phyloP scores from a whole-genome alignment of 2,329 filamentous ascomycete genomes.

The Cercospora sp. region DNA sequence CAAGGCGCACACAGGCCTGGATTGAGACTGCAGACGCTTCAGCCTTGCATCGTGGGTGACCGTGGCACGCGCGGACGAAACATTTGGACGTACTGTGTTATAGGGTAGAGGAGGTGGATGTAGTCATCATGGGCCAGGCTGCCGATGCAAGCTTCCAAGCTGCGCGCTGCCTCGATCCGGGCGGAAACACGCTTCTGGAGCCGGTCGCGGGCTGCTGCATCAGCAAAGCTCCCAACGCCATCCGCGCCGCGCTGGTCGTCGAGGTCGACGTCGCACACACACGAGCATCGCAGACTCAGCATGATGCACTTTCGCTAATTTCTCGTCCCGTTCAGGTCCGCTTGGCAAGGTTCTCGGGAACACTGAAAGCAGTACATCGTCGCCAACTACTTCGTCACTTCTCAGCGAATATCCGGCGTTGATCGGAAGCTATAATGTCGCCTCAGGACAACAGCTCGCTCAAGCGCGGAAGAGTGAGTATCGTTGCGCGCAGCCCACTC shows the following conservation, averaged over 20 bases:
- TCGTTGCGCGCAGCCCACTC: neutral
- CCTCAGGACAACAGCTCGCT: slow-evolving; percentile 73
- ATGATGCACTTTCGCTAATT: slow-evolving; percentile 1
- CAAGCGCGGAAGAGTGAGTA: slow-evolving; percentile 74
- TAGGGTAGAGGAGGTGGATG: neutral
- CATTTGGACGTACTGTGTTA: neutral
- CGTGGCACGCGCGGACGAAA: slow-evolving; percentile 5
- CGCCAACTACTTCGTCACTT: neutral
- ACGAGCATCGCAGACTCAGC: neutral
- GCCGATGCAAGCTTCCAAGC: neutral
- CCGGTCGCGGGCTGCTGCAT: neutral
- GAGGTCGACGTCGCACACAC: neutral
- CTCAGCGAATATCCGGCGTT: neutral
- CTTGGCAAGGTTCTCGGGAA: neutral
- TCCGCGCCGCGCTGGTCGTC: neutral
- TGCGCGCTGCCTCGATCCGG: neutral
- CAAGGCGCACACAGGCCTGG: neutral
- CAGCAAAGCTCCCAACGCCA: neutral
- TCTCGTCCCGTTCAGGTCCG: neutral
- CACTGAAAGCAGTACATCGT: neutral
- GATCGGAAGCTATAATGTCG: slow-evolving; percentile 29
- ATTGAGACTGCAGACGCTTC: neutral
- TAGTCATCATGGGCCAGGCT: neutral
- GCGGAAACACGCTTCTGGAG: neutral
- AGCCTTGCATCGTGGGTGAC: neutral